Evolutionary conservation across 768 basidiomycete genomes (phyloP), one percentile per base, ranked within the genome.

Genomic region (Lactarius hengduanensis): DNA sequence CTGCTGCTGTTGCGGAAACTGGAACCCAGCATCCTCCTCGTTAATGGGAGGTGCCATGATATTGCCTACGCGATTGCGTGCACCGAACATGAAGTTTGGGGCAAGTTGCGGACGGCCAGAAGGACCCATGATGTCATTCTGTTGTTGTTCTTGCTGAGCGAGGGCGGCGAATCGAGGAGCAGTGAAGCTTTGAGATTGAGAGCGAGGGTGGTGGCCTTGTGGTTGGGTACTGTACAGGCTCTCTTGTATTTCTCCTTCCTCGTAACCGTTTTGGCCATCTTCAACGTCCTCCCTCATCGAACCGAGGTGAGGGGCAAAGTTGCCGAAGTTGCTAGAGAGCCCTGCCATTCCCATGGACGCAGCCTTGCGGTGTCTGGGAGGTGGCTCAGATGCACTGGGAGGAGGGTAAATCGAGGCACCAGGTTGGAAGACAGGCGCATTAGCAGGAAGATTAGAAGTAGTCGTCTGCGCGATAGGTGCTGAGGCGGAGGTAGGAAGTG

Each of bases 71-170:
- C 76, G 74, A 30, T 74, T 70, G 67, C 81, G 80, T 63, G 79
- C 85, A 58, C 94, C 95, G 75, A 96, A 97, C 82, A 89, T 93
- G 77, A 97, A 96, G 58, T 83, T 82, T n/a, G 94, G 94, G 13
- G 93, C 92, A 45, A 96, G 85, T 74, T 95, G 93, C 45, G 93
- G 94, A 68, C 94, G 87, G 55, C 92, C 89, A 34, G 89, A 84
- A 18, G 91, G 86, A 38, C 91, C 88, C 59, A 90, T 72, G 64
- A 79, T 54, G 68, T 90, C 86, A 47, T 72, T 71, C 34, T 69
- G 62, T 57, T 57, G 64, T 54, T 79, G 78, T 69, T 84, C 84
- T 68, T 92, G 87, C 74, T 90, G 88, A 71, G 88, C 91, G 71
- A 88, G 81, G 63, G 87, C 91, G 20, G 88, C 91, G 73, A 96